phyloP scores from a whole-genome alignment of 495 filamentous ascomycete species.

The Amphirosellinia nigrospora region DNA sequence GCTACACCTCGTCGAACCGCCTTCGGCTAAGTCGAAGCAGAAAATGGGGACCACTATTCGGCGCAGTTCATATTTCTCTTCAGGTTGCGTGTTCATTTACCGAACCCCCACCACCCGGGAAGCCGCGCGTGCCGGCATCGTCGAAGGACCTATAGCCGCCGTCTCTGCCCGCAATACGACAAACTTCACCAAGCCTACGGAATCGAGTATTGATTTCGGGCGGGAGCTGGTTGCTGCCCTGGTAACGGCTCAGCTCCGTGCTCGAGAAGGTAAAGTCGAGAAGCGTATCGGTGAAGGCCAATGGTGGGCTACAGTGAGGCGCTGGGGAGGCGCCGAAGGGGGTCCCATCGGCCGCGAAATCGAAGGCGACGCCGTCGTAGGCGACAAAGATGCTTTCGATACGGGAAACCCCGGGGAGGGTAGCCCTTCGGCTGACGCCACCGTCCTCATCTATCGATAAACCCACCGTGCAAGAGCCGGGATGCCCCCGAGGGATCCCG shows the following conservation, averaged over 20 bases:
- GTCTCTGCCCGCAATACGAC: slow-evolving; percentile 62
- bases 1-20: slow-evolving; percentile 54
- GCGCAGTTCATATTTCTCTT: slow-evolving; percentile 59
- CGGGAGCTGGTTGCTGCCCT: slow-evolving; percentile 77
- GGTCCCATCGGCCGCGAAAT: slow-evolving; percentile 65
- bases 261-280: slow-evolving; percentile 71
- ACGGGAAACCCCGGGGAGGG: slow-evolving; percentile 23
- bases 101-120: slow-evolving; percentile 70
- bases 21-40: slow-evolving; percentile 43
- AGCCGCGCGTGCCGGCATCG: slow-evolving; percentile 71
- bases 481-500: slow-evolving; percentile 30
- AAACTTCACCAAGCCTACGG: slow-evolving; percentile 48
- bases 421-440: slow-evolving; percentile 1
- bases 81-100: slow-evolving; percentile 63
- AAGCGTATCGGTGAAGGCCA: slow-evolving; percentile 71
- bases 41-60: slow-evolving; percentile 45
- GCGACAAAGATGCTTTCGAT: slow-evolving; percentile 48
- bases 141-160: slow-evolving; percentile 78
- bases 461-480: slow-evolving; percentile 22
- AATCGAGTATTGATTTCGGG: slow-evolving; percentile 70
- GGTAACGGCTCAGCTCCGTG: slow-evolving; percentile 81
- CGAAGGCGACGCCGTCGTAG: slow-evolving; percentile 49
- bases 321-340: slow-evolving; percentile 78
- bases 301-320: slow-evolving; percentile 78
- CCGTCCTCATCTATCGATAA: not conserved